Evolutionary conservation across 495 filamentous ascomycete species (phyloP).

Genomic region (Hypoxylon fuscum): DNA sequence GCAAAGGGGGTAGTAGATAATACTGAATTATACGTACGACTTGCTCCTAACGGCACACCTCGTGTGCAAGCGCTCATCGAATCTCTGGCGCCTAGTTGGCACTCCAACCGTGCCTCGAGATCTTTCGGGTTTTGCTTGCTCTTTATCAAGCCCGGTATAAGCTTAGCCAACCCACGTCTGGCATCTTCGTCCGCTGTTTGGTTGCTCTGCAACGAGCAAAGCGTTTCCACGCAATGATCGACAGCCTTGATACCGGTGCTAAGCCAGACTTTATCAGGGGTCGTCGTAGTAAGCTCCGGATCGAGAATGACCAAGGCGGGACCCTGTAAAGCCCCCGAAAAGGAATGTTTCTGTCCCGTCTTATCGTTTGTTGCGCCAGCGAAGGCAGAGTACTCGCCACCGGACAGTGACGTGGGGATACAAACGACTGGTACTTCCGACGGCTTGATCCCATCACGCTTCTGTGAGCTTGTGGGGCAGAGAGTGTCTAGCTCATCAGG

Average conservation of each 20-base stretch:
- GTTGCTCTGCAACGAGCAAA: constrained; percentile 57
- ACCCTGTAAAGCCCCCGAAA: constrained; percentile 52
- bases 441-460: constrained; percentile 46
- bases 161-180: constrained; percentile 51
- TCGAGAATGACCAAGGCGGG: constrained; percentile 66
- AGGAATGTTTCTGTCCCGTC: constrained; percentile 61
- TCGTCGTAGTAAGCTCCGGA: constrained; percentile 59
- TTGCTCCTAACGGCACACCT: constrained; percentile 64
- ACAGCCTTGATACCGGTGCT: constrained; percentile 66
- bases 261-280: constrained; percentile 65
- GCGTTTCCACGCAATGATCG: constrained; percentile 69
- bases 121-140: constrained; percentile 56
- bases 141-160: constrained; percentile 62
- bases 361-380: constrained; percentile 65
- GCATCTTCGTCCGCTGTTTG: constrained; percentile 55
- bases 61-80: constrained; percentile 62
- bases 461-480: constrained; percentile 43
- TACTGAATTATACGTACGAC: constrained; percentile 44
- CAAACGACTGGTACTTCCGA: constrained; percentile 63
- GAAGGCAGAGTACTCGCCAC: constrained; percentile 65
- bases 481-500: constrained; percentile 54
- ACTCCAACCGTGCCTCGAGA: constrained; percentile 56
- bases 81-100: constrained; percentile 64
- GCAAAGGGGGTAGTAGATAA: neutral
- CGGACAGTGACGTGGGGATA: constrained; percentile 67